phyloP scores from a whole-genome alignment of 441 rosid species.

The Populus tomentosa region DNA sequence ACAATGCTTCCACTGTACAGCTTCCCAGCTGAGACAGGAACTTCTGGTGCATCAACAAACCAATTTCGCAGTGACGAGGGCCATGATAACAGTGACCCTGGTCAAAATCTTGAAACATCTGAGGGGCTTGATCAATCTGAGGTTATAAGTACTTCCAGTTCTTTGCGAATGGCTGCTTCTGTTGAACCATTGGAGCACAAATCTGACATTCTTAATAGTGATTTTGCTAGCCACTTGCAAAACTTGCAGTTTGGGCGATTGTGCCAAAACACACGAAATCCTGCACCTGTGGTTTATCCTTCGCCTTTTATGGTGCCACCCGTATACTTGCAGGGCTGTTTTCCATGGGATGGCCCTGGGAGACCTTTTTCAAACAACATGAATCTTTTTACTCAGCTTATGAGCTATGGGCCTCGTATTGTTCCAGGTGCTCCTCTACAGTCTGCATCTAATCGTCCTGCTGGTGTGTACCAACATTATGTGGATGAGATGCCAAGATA shows the following conservation, averaged over 20 bases:
- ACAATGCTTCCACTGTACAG: conserved; percentile 58
- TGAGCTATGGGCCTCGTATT: conserved; percentile 58
- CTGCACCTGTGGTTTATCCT: conserved; percentile 43
- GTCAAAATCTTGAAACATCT: conserved; percentile 53
- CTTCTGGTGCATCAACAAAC: conserved; percentile 51
- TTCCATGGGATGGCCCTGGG: conserved; percentile 89
- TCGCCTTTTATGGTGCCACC: conserved; percentile 69
- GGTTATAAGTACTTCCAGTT: conserved; percentile 37
- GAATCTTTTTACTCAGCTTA: conserved; percentile 53
- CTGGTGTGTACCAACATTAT: conserved; percentile 54
- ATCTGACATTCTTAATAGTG: conserved; percentile 76
- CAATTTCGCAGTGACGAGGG: conserved; percentile 57
- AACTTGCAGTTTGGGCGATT: conserved; percentile 83
- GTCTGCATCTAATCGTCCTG: conserved; percentile 59
- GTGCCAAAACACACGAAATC: conserved; percentile 55
- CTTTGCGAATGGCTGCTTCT: conserved; percentile 36
- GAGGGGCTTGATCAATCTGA: conserved; percentile 62
- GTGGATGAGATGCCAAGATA: conserved; percentile 83
- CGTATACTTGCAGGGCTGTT: conserved; percentile 59
- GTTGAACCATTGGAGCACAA: conserved; percentile 51
- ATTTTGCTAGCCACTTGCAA: conserved; percentile 84
- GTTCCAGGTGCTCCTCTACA: conserved; percentile 81
- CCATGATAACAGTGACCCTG: conserved; percentile 45
- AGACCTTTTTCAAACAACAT: conserved; percentile 59
- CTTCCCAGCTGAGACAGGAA: conserved; percentile 43